Evolutionary conservation across 1,284 basidiomycete species (phyloP), one percentile per base, ranked within the genome.

Genomic region (Malassezia sympodialis): DNA sequence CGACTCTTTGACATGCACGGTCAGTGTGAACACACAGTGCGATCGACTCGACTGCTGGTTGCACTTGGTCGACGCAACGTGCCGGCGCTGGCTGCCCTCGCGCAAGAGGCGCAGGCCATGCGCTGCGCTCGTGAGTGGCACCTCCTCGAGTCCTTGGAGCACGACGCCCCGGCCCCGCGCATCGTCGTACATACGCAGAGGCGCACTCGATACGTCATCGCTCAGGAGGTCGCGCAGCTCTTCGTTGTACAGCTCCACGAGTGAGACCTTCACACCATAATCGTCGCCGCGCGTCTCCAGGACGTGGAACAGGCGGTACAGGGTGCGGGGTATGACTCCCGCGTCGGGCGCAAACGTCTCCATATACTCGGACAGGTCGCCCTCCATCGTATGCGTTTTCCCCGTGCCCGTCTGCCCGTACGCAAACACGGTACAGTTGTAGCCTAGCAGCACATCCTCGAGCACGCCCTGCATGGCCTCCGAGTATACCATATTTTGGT

Each of bases 381-480:
- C 72, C 43, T 74, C 72, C 72, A 74, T 74, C 10, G 72, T 74
- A 34, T 69, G 60, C 85, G 94, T 98, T 79, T 99, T 99, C 15
- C 94, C 94, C 0, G 94, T 96, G 5, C 94, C 94, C 0, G 94
- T 99, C 76, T 98, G 94, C 3, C 94, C 94, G 72, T 99, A 99
- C 2, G 93, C 93, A 77, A 98, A 98, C 31, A 98, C 80, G 0
- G 94, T 98, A 73, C 94, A 98, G 71, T 98, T 98, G 79, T 96
- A 99, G 3, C 94, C 94, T 69, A 83, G 80, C 46, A 96, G 77
- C 34, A 98, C 91, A 75, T 99, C 88, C 45, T 90, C 84, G 44
- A 99, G 79, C 81, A 98, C 88, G 0, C 88, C 88, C 57, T 82
- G 82, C 32, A 94, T 93, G 32, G 96, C 91, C 58, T 96, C 87